These are phyloP conservation scores for Raphanus sativus DNA, from an alignment of 345 rosid species.

Conservation along the genomic window DNA sequence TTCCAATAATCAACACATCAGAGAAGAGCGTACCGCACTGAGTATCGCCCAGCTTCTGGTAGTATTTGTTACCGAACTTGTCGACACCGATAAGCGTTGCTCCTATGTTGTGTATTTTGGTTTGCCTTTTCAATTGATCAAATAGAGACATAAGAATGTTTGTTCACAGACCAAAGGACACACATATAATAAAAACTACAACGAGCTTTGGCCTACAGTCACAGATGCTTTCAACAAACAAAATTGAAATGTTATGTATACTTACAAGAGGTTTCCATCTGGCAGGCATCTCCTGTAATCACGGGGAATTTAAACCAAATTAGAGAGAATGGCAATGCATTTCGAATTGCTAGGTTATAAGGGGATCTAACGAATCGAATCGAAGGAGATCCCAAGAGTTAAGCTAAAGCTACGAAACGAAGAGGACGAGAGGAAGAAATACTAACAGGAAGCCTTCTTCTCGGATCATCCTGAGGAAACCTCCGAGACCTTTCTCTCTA, in stretches of 20 bases:
- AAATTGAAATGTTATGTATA: constrained; percentile 10
- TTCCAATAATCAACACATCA: too few species aligned
- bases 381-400: background rate
- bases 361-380: constrained; percentile 21
- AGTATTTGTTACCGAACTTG: constrained; percentile 90
- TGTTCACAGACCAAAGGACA: too few species aligned
- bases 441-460: constrained; percentile 77
- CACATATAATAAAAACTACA: too few species aligned
- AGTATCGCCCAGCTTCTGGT: constrained; percentile 66
- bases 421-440: background rate
- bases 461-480: constrained; percentile 60
- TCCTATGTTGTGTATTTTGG: constrained; percentile 88
- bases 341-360: background rate
- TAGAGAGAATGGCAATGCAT: constrained; percentile 3
- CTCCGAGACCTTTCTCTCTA: constrained; percentile 70
- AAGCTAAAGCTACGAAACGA: background rate
- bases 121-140: constrained; percentile 62
- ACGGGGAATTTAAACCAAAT: constrained; percentile 16
- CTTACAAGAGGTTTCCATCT: constrained; percentile 94
- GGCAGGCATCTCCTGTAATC: constrained; percentile 61
- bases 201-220: too few species aligned
- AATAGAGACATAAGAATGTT: background rate
- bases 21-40: constrained; percentile 59
- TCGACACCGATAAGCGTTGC: constrained; percentile 84
- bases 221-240: too few species aligned